Conservation (phyloP, 2,329 filamentous ascomycete species). For the Dendryphion nanum region DNA sequence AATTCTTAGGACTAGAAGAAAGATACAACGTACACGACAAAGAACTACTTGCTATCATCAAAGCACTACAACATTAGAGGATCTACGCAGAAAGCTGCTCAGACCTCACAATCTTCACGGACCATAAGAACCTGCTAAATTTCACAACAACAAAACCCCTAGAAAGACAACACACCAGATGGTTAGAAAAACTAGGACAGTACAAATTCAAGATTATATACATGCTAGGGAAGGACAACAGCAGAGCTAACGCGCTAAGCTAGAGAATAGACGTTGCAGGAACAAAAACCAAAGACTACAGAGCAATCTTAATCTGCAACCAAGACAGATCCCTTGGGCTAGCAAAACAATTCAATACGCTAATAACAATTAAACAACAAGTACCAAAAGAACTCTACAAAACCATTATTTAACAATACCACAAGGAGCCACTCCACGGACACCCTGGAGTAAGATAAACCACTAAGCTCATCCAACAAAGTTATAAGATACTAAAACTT, state of each 20-base stretch:
- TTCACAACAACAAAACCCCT: conserved; percentile 2
- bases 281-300: not conserved
- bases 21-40: conserved; percentile 5
- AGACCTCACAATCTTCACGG: conserved; percentile 1
- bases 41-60: conserved; percentile 4
- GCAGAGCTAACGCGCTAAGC: conserved; percentile 2
- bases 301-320: not conserved
- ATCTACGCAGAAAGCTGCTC: conserved; percentile 1
- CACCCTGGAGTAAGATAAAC: not conserved
- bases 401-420: not conserved
- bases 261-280: conserved; percentile 1
- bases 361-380: not conserved
- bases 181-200: conserved; percentile 1
- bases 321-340: not conserved
- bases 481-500: not conserved
- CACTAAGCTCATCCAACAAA: not conserved
- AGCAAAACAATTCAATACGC: not conserved
- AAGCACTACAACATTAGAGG: conserved; percentile 3
- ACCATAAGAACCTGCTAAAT: conserved; percentile 4
- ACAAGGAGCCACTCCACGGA: not conserved
- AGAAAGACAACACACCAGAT: conserved; percentile 4
- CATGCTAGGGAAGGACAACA: conserved; percentile 2
- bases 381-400: not conserved
- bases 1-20: conserved; percentile 1
- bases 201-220: conserved; percentile 6